Conservation (phyloP, 1,284 basidiomycete species). For the Heimioporus retisporus region DNA sequence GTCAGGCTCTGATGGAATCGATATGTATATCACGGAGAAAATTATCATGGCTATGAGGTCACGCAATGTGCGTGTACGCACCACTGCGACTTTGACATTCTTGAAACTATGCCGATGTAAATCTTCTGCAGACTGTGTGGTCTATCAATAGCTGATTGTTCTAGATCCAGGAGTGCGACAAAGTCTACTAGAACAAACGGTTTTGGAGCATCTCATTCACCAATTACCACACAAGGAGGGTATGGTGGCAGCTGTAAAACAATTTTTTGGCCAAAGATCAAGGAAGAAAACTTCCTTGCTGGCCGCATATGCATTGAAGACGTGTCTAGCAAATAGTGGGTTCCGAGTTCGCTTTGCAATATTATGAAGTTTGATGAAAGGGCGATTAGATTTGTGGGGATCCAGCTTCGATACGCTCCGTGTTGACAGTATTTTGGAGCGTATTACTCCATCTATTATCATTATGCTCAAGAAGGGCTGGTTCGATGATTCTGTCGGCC, state of each 20-base stretch:
- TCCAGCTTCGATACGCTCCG: neutral
- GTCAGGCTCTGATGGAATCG: neutral
- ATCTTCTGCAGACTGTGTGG: neutral
- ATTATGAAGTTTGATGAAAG: neutral
- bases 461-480: neutral
- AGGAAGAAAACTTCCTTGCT: neutral
- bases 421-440: neutral
- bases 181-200: neutral
- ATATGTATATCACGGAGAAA: neutral
- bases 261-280: neutral
- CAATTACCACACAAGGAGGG: neutral
- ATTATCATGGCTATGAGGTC: neutral
- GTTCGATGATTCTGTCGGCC: constrained; percentile 1
- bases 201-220: neutral
- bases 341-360: too few species aligned
- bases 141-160: too few species aligned
- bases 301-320: neutral
- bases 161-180: neutral
- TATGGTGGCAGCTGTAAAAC: neutral
- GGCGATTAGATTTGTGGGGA: neutral
- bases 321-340: neutral
- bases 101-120: neutral
- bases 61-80: neutral
- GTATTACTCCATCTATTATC: neutral
- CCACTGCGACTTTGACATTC: neutral